Conservation (phyloP, 164 flowering plant genomes). For the Vitis rotundifolia region DNA sequence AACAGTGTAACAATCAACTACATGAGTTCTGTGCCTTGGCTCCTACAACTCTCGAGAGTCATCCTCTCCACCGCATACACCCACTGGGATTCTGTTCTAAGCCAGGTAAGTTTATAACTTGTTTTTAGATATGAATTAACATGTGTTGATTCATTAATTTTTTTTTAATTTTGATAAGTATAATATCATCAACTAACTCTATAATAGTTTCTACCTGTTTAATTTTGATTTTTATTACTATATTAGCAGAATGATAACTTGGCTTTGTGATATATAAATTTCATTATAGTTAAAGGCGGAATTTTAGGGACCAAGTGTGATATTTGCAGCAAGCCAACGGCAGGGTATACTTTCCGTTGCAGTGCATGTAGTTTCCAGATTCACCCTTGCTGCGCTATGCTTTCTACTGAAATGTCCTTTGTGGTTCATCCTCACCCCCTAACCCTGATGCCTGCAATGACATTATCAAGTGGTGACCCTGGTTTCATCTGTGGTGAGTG, state of each 20-base stretch:
- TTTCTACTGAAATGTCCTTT: constrained; percentile 39
- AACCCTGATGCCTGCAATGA: constrained; percentile 29
- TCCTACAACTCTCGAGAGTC: constrained; percentile 48
- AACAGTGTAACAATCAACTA: constrained; percentile 60
- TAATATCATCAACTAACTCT: not conserved
- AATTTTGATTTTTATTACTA: not conserved
- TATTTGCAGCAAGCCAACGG: constrained; percentile 54
- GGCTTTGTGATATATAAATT: not conserved
- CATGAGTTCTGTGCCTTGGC: constrained; percentile 79
- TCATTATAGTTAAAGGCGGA: constrained; percentile 37
- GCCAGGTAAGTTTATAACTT: constrained; percentile 25
- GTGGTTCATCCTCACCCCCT: constrained; percentile 55
- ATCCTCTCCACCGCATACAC: constrained; percentile 74
- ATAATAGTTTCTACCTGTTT: not conserved
- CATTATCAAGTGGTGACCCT: constrained; percentile 11
- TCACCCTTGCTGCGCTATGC: constrained; percentile 80
- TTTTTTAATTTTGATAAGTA: too few relatives aligned
- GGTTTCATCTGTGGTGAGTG: constrained; percentile 50
- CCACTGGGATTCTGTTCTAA: constrained; percentile 48
- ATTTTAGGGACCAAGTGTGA: constrained; percentile 57
- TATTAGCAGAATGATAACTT: too few relatives aligned
- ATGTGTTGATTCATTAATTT: too few relatives aligned
- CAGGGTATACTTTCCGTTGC: constrained; percentile 66
- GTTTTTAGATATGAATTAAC: not conserved
- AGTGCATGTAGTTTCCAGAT: constrained; percentile 63